Base-by-base conservation (phyloP, 1,284 basidiomycete species). In the Entoloma clypeatum region DNA sequence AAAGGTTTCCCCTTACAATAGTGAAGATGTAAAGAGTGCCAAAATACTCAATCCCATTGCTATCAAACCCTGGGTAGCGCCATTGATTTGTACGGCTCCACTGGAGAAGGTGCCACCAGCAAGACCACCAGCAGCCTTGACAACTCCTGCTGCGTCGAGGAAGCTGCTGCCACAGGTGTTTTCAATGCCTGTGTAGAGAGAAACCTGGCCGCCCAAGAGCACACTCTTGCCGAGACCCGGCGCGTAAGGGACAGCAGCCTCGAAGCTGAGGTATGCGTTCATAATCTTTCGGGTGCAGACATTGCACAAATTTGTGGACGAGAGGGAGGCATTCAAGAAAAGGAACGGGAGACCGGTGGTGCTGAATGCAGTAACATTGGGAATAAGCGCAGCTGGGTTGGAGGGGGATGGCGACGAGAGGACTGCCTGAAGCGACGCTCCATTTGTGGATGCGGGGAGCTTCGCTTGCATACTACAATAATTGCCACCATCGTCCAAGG, bases 271-370 rank as follows among this genome's bases (percentile, higher is more conserved):
- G 73, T 87, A 96, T 6, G 79, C 51, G 5, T 78, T 75, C 51
- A 95, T 58, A 59, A 92, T 67, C 51, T 74, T 74, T 58, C 84
- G 79, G 11, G 88, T 81, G 79, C 92, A 96, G 4, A 81, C 56
- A 2, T 75, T 82, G 79, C 92, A 96, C 41, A 94, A 80, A 26
- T 65, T 43, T 28, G 62, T 55, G 23, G 69, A 63, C 35, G 71
- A 26, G 59, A 78, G 68, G 50, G 57, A 51, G 31, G 82, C 67
- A 41, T 71, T 61, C 55, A 88, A 74, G 80, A 86, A 81, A 52
- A 95, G 68, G 85, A 91, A 94, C 28, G 79, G 69, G 39, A 94
- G 63, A 69, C 86, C 86, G 61, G 73, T 72, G 25, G 56, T 41
- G 45, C 64, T 56, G 71, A 78, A 91, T 11, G 80, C 81, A 8